phyloP scores from a whole-genome alignment of 2,329 filamentous ascomycete genomes.

The Madurella fahalii region DNA sequence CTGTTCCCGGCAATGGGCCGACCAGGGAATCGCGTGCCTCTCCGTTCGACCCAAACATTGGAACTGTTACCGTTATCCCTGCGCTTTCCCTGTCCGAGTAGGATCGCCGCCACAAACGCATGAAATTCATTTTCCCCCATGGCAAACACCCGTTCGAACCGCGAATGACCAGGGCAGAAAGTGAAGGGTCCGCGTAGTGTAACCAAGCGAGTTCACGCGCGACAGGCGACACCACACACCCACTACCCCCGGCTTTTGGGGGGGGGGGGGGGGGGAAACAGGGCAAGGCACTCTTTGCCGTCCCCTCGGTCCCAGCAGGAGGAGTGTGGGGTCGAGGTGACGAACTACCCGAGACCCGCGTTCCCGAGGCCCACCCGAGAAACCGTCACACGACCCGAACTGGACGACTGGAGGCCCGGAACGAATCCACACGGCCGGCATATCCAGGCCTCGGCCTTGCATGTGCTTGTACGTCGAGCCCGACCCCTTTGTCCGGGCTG shows the following conservation, averaged over 20 bases:
- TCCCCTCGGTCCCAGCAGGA: too few species aligned
- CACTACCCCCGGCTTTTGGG: too few species aligned
- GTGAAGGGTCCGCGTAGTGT: background rate
- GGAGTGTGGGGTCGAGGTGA: background rate
- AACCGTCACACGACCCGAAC: conserved; percentile 1
- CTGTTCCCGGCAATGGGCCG: conserved; percentile 4
- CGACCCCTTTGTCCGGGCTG: too few species aligned
- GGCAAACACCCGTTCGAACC: background rate
- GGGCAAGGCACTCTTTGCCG: too few species aligned
- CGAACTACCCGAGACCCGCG: background rate
- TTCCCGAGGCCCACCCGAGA: conserved; percentile 6
- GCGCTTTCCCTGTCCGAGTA: too few species aligned
- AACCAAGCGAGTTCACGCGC: background rate
- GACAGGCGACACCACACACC: background rate
- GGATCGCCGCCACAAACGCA: background rate
- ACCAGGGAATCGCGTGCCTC: background rate
- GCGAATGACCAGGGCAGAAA: background rate
- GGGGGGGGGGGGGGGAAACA: background rate
- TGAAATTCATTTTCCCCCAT: background rate
- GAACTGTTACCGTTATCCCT: too few species aligned
- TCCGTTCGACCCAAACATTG: background rate
- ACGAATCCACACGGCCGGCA: conserved; percentile 1
- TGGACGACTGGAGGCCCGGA: background rate
- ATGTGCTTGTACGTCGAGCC: too few species aligned
- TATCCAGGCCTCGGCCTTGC: background rate